These are phyloP conservation scores for Candida berthetii DNA, from an alignment of 805 yeast species.

Conservation along the genomic window DNA sequence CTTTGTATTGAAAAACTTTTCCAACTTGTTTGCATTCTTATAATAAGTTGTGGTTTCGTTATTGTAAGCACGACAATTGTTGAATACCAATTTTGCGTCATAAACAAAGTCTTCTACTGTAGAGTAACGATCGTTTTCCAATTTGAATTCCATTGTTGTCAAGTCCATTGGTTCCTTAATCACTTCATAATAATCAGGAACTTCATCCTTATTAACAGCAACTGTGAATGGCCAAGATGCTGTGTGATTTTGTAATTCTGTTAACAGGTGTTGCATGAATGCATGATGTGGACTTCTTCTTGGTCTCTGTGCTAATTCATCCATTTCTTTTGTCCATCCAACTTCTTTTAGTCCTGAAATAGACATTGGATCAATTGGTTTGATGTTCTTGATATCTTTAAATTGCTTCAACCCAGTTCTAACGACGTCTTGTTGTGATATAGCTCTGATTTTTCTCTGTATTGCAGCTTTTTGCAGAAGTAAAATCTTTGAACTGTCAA, in stretches of 20 bases:
- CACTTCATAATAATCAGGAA: constrained; percentile 92
- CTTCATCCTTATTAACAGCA: constrained; percentile 91
- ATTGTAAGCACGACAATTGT: constrained; percentile 89
- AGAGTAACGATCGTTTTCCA: constrained; percentile 88
- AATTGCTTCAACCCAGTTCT: constrained; percentile 78
- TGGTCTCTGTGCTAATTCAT: constrained; percentile 90
- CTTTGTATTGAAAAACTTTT: constrained; percentile 78
- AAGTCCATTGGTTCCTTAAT: constrained; percentile 98
- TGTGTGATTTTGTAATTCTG: constrained; percentile 90
- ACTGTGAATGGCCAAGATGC: constrained; percentile 97
- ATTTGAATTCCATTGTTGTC: constrained; percentile 88
- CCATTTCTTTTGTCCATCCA: constrained; percentile 99
- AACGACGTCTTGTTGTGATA: constrained; percentile 74
- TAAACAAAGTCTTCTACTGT: constrained; percentile 87
- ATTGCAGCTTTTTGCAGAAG: constrained; percentile 90
- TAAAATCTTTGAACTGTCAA: constrained; percentile 83
- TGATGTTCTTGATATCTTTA: constrained; percentile 37
- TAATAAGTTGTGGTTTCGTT: constrained; percentile 92
- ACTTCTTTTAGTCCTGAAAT: constrained; percentile 91
- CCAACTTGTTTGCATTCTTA: constrained; percentile 91
- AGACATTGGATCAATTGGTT: constrained; percentile 66
- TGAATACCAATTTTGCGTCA: constrained; percentile 80
- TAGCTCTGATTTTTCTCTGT: constrained; percentile 70
- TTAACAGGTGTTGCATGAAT: constrained; percentile 80
- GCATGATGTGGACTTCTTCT: constrained; percentile 93